Evolutionary conservation across 345 rosid species (phyloP).

Genomic region (Iberis pinnata): DNA sequence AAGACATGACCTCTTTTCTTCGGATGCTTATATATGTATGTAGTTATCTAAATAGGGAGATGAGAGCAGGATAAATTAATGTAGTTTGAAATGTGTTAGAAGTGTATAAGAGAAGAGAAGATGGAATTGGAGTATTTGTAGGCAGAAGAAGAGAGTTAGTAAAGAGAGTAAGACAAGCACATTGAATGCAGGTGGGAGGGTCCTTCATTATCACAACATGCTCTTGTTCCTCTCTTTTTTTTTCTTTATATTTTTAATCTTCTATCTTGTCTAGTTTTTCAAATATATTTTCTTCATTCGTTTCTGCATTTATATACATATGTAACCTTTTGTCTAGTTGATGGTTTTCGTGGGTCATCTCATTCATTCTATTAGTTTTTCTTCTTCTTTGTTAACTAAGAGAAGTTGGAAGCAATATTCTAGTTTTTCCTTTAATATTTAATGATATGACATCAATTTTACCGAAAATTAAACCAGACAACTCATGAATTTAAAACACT

Average conservation of each 20-base stretch:
- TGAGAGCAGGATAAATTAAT: no score
- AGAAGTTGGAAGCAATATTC: no score
- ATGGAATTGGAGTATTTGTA: constrained; percentile 27
- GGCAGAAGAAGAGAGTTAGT: no score
- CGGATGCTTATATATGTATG: neutral
- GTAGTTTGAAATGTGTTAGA: constrained; percentile 12
- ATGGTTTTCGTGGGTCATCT: constrained; percentile 21
- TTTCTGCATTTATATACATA: constrained; percentile 15
- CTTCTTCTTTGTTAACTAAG: no score
- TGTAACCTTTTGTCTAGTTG: constrained; percentile 26
- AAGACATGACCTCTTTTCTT: constrained; percentile 28
- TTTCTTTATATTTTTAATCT: no score
- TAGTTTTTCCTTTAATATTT: no score
- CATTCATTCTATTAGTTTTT: no score
- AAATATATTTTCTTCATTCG: constrained; percentile 23
- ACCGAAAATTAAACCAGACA: no score
- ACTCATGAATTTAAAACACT: no score
- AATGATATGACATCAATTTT: no score
- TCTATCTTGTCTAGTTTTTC: constrained; percentile 18
- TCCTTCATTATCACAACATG: constrained; percentile 35
- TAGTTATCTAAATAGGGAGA: neutral
- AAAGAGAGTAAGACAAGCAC: constrained; percentile 34
- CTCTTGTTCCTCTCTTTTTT: constrained; percentile 23
- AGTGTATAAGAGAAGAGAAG: constrained; percentile 23
- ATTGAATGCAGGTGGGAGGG: constrained; percentile 31